Evolutionary conservation across 139 green algal species (phyloP), one percentile per base, ranked within the genome.

Genomic region (Auxenochlorella pyrenoidosa): DNA sequence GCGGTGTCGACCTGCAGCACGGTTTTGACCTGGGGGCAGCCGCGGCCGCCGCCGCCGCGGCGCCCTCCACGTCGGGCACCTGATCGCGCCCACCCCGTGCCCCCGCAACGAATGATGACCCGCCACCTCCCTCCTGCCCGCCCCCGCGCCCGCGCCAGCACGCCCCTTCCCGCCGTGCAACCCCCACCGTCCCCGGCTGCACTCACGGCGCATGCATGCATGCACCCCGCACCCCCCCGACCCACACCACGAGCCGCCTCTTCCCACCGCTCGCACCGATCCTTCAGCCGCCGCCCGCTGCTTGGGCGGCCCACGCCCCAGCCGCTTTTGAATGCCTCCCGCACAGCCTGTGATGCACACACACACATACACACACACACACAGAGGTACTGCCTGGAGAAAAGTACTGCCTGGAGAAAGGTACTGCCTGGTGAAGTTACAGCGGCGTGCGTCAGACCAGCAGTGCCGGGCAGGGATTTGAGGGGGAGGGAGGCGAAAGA

Each of bases 21-120:
- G 78, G 72, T 19, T 83, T 83, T 19, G 34, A 71, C 78, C 54
- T 83, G 13, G 43, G 38, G 32, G 75, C 75, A 10, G 75, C 75
- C 28, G 75, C 78, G 5, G 78, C 76, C 2, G 76, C 78, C 4
- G 78, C 78, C 13, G 54, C 78, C 3, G 78, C 78, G 19, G 80
- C 80, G 3, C 80, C 80, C 63, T 76, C 59, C 28, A 85, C 80
- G 36, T 65, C 38, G 38, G 80, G 40, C 40, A 85, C 63, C 2
- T 85, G 80, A 85, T 1, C 32, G 22, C n/a, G 32, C 28, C 63
- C 63, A 18, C 63, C 63, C 63, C 63, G 18, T 36, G 30, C 66
- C 22, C 16, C 2, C 66, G 12, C 66, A 73, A 73, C 8, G 66
- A 73, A 73, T 18, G 66, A 26, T 34, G 66, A n/a, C 63, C 63